A percentile compares a stretch with the other conserved stretches of the same genome.
Conservation (phyloP, 2,329 filamentous ascomycete species). For the Stemphylium lycopersici region DNA sequence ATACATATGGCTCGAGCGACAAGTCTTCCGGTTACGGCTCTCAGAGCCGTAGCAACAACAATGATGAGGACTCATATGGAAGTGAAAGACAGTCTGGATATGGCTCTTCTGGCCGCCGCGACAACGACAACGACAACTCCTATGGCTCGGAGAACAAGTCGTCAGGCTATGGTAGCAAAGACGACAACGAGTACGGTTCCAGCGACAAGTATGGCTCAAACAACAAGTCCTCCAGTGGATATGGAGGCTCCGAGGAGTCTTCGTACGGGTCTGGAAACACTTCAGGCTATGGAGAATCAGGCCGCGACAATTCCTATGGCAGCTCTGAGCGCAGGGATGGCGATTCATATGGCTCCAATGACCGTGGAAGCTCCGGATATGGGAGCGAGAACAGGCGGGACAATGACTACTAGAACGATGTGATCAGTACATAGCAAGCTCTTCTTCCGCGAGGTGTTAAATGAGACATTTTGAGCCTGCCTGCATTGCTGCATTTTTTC, state of each 20-base stretch:
- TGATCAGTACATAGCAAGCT: too few species aligned
- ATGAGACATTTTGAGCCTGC: too few species aligned
- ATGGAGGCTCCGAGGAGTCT: not conserved
- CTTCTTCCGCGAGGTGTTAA: too few species aligned
- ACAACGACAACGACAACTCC: slow-evolving; percentile 9
- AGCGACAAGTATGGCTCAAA: slow-evolving; percentile 3
- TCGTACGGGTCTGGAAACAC: slow-evolving; percentile 6
- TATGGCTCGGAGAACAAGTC: slow-evolving; percentile 12
- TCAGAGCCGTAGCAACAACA: not conserved
- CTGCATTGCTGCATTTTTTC: too few species aligned
- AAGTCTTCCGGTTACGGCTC: not conserved
- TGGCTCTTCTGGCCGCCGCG: slow-evolving; percentile 1
- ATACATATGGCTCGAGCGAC: slow-evolving; percentile 4
- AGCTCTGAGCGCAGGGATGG: slow-evolving; percentile 1
- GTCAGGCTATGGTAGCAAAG: slow-evolving; percentile 5
- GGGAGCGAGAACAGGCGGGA: slow-evolving; percentile 9
- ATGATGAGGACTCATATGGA: slow-evolving; percentile 6
- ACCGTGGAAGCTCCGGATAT: slow-evolving; percentile 3
- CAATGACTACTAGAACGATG: slow-evolving; percentile 8
- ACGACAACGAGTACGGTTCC: slow-evolving; percentile 6
- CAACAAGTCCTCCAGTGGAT: slow-evolving; percentile 4
- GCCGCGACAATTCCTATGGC: not conserved
- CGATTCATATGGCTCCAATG: slow-evolving; percentile 5
- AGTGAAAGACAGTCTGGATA: slow-evolving; percentile 7
- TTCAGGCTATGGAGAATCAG: too few species aligned